These are phyloP conservation scores for Dactylellina sp. DNA, from an alignment of 2,329 filamentous ascomycete species.

Conservation along the genomic window DNA sequence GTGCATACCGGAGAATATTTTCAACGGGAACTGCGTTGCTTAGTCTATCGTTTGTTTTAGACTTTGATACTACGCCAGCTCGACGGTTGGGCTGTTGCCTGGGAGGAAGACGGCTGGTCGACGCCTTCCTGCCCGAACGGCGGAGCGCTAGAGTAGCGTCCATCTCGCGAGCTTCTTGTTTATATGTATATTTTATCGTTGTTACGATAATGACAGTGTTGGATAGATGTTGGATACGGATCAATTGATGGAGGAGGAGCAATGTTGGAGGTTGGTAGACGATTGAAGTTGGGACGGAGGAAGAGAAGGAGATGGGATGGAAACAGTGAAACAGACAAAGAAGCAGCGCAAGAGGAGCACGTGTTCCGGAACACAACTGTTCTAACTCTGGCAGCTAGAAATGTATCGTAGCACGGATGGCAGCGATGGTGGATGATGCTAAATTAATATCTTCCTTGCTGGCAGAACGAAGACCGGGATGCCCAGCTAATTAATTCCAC, in stretches of 20 bases:
- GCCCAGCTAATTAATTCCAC: neutral
- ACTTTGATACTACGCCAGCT: slow-evolving; percentile 9
- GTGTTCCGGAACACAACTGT: slow-evolving; percentile 4
- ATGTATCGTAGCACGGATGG: slow-evolving; percentile 8
- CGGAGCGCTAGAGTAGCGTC: slow-evolving; percentile 28
- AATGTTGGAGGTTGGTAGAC: neutral
- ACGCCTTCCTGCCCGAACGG: slow-evolving; percentile 41
- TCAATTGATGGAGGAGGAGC: no score
- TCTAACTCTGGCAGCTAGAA: no score
- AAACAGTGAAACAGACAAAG: slow-evolving; percentile 23
- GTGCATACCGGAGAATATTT: slow-evolving; percentile 14
- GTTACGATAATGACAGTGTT: neutral
- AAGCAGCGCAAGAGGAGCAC: neutral
- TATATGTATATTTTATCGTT: neutral
- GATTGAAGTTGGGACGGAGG: neutral
- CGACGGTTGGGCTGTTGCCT: neutral
- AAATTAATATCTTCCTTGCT: neutral
- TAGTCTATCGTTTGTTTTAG: neutral
- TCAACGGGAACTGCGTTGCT: neutral
- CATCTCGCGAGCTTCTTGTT: slow-evolving; percentile 1
- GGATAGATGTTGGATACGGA: neutral
- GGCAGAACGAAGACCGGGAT: neutral
- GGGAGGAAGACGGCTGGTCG: slow-evolving; percentile 3
- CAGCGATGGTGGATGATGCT: no score
- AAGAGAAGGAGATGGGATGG: neutral